A percentile compares a stretch with the other conserved stretches of the same genome.
Conservation (phyloP, 192 early-diverging fungal genomes). For the Coemansia sp. region DNA sequence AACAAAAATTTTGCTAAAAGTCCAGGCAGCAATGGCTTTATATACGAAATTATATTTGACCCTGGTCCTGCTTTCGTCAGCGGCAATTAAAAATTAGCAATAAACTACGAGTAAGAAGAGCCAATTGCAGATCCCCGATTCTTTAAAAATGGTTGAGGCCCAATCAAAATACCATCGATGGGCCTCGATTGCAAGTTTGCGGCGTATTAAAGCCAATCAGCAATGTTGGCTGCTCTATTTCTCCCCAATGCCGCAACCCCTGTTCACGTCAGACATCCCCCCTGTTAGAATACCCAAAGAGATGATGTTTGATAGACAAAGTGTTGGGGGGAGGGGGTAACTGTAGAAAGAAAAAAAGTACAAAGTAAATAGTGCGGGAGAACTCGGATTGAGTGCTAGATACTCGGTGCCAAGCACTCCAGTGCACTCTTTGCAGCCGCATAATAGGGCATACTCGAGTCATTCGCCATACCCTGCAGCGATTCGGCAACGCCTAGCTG, state of each 20-base stretch:
- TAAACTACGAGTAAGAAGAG: neutral
- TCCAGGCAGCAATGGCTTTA: too few species aligned
- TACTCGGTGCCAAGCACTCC: neutral
- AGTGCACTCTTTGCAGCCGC: constrained; percentile 27
- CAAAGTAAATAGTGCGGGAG: too few species aligned
- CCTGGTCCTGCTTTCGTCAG: neutral
- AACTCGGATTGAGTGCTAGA: neutral
- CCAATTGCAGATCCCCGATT: neutral
- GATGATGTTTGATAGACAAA: neutral
- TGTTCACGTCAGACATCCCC: neutral
- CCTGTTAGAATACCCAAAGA: neutral
- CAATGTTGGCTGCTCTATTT: neutral
- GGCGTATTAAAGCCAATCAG: constrained; percentile 1
- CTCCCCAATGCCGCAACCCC: neutral
- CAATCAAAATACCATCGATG: neutral
- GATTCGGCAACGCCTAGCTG: neutral
- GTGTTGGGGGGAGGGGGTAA: too few species aligned
- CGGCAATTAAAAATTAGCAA: neutral
- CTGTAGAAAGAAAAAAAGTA: too few species aligned
- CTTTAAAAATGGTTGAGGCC: neutral
- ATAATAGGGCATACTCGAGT: constrained; percentile 17
- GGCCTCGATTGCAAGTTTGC: neutral
- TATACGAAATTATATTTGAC: neutral
- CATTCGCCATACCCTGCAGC: constrained; percentile 22
- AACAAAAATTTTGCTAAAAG: neutral